Conservation (phyloP, 441 rosid genomes). For the Arabidopsis hybrid region DNA sequence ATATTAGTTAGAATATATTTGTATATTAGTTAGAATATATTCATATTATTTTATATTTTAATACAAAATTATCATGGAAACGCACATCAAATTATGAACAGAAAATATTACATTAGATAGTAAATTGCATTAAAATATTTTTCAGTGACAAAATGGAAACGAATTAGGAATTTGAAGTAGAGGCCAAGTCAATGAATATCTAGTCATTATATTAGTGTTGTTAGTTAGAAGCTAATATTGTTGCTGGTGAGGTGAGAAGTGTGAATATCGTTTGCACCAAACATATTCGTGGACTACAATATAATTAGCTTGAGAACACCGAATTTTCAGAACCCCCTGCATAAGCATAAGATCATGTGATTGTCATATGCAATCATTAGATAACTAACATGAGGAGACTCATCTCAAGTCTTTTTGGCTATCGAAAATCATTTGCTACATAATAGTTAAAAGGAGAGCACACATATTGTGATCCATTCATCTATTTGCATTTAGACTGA, state of each 20-base stretch:
- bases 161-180: neutral
- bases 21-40: neutral
- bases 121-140: neutral
- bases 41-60: neutral
- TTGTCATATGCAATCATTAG: too few species aligned
- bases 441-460: neutral
- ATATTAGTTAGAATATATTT: too few species aligned
- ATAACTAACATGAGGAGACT: neutral
- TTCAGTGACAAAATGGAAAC: neutral
- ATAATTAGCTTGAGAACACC: too few species aligned
- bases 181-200: neutral
- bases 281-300: too few species aligned
- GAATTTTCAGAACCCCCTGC: too few species aligned
- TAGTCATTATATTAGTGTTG: too few species aligned
- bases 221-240: too few species aligned
- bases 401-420: neutral
- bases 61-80: neutral
- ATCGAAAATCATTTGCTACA: neutral
- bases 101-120: neutral
- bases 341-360: too few species aligned
- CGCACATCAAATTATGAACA: neutral
- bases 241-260: too few species aligned
- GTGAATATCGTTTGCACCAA: too few species aligned
- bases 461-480: neutral
- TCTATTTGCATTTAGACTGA: neutral